Evolutionary conservation across 1,284 basidiomycete species (phyloP).

Genomic region (Trametes versicolor): DNA sequence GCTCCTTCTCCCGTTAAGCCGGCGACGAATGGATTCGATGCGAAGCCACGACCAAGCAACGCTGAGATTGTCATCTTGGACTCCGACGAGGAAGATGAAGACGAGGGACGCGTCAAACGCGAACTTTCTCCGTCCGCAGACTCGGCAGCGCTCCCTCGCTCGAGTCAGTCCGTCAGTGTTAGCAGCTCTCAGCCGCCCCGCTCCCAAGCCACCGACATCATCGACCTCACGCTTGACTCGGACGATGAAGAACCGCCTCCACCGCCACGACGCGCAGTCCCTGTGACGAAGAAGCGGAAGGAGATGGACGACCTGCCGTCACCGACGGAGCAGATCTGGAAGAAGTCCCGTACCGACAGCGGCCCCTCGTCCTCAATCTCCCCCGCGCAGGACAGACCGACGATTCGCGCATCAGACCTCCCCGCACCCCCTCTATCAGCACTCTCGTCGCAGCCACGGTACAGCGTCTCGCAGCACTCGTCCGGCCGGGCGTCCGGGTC

Average conservation of each 20-base stretch:
- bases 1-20: slow-evolving; percentile 43
- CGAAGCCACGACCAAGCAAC: slow-evolving; percentile 54
- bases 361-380: slow-evolving; percentile 25
- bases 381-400: slow-evolving; percentile 18
- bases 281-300: slow-evolving; percentile 56
- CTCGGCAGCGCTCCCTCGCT: slow-evolving; percentile 47
- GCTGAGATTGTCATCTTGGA: slow-evolving; percentile 80
- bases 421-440: slow-evolving; percentile 20
- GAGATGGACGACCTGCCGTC: slow-evolving; percentile 61
- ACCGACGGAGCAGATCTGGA: slow-evolving; percentile 74
- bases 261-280: slow-evolving; percentile 23
- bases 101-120: slow-evolving; percentile 76
- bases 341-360: slow-evolving; percentile 67
- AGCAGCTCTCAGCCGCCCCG: slow-evolving; percentile 38
- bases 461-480: slow-evolving; percentile 23
- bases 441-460: slow-evolving; percentile 27
- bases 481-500: slow-evolving; percentile 21
- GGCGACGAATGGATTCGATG: slow-evolving; percentile 36
- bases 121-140: slow-evolving; percentile 72
- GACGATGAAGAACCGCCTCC: slow-evolving; percentile 66
- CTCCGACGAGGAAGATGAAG: slow-evolving; percentile 81
- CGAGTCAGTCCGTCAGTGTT: slow-evolving; percentile 45
- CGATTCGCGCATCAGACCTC: slow-evolving; percentile 4
- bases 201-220: slow-evolving; percentile 59
- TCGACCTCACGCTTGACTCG: slow-evolving; percentile 83